Conservation (phyloP, 257 asterid species). For the Echites panduratus region DNA sequence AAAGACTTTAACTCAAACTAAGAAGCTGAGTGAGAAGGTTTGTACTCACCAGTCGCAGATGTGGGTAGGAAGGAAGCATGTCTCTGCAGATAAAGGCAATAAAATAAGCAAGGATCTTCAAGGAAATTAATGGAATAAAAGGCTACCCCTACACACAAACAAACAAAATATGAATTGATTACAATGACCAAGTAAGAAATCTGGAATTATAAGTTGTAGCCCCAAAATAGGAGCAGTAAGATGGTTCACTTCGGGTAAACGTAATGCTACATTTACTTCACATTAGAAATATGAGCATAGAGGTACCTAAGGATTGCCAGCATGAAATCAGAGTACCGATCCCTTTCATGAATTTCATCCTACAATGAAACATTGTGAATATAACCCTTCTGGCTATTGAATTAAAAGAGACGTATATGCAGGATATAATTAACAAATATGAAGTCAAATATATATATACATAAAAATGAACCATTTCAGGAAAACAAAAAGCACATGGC, state of each 20-base stretch:
- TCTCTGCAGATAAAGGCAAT: conserved; percentile 53
- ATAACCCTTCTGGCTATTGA: neutral
- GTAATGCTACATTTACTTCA: neutral
- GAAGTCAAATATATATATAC: neutral
- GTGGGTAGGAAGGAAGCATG: conserved; percentile 77
- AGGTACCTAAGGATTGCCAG: conserved; percentile 89
- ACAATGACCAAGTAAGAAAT: neutral
- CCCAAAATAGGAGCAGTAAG: neutral
- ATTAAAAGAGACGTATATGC: neutral
- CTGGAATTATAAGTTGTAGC: neutral
- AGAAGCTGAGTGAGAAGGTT: neutral
- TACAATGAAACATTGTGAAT: conserved; percentile 20
- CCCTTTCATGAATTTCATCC: conserved; percentile 99
- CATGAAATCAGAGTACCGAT: conserved; percentile 92
- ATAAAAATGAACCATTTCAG: neutral
- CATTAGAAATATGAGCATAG: conserved; percentile 9
- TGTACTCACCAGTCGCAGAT: conserved; percentile 74
- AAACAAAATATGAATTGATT: neutral
- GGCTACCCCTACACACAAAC: neutral
- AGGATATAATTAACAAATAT: neutral
- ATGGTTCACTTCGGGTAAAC: neutral
- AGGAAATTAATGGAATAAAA: no score
- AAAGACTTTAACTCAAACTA: neutral
- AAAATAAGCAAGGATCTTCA: conserved; percentile 18
- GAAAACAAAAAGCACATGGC: neutral